These are phyloP conservation scores for Fusarium buharicum DNA, from an alignment of 2,329 filamentous ascomycete species.

Conservation along the genomic window DNA sequence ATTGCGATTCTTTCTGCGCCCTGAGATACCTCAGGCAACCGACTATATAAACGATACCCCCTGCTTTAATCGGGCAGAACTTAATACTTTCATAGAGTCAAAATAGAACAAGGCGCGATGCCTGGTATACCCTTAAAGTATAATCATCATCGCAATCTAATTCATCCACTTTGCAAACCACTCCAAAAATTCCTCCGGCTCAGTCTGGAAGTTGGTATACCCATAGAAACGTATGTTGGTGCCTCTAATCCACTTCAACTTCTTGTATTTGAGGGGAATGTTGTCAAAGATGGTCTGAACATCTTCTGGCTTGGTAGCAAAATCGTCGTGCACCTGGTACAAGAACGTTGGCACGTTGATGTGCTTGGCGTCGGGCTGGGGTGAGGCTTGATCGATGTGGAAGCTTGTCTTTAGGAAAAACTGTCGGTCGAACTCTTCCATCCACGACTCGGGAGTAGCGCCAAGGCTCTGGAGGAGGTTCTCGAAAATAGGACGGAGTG, in stretches of 20 bases:
- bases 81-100: background rate
- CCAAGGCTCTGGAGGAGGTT: constrained; percentile 16
- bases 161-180: constrained; percentile 27
- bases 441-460: constrained; percentile 4
- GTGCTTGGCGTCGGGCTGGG: constrained; percentile 22
- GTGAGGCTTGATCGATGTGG: constrained; percentile 10
- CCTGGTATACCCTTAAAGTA: background rate
- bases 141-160: background rate
- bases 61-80: constrained; percentile 1
- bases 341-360: constrained; percentile 23
- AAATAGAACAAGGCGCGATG: background rate
- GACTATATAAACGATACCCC: constrained; percentile 18
- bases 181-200: constrained; percentile 30
- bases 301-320: constrained; percentile 18
- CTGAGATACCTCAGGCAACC: background rate
- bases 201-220: constrained; percentile 30
- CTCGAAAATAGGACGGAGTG: constrained; percentile 4
- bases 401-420: constrained; percentile 35
- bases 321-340: constrained; percentile 27
- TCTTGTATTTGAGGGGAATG: constrained; percentile 22
- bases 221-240: constrained; percentile 26
- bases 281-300: constrained; percentile 33
- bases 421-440: constrained; percentile 26
- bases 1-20: background rate
- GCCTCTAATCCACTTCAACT: constrained; percentile 25